A percentile compares a stretch with the other conserved stretches of the same genome.
phyloP scores from a whole-genome alignment of 2,329 filamentous ascomycete species.

The Alternaria sp. region DNA sequence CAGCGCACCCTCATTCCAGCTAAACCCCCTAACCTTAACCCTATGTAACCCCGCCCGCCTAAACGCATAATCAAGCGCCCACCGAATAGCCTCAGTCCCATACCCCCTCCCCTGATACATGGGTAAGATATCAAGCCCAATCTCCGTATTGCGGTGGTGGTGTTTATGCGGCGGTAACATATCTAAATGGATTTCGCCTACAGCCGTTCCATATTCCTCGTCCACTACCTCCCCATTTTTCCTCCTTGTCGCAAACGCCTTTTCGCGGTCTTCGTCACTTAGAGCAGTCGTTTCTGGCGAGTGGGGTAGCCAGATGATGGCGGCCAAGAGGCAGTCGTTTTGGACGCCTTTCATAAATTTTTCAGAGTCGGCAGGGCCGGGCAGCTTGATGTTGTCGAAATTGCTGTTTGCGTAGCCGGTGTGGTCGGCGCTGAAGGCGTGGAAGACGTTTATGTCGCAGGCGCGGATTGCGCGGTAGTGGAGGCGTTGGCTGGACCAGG shows the following conservation, averaged over 20 bases:
- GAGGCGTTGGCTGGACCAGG: slow-evolving; percentile 24
- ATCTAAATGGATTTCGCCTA: slow-evolving; percentile 25
- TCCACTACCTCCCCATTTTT: not conserved
- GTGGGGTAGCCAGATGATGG: slow-evolving; percentile 29
- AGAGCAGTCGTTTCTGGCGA: not conserved
- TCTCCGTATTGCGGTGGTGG: slow-evolving; percentile 53
- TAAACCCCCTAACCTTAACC: slow-evolving; percentile 50
- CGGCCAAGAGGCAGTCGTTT: slow-evolving; percentile 28
- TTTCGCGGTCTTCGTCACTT: not conserved
- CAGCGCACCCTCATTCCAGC: slow-evolving; percentile 53
- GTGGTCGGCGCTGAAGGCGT: slow-evolving; percentile 30
- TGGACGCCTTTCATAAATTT: slow-evolving; percentile 23
- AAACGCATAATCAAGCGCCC: slow-evolving; percentile 58
- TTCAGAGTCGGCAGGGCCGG: slow-evolving; percentile 16
- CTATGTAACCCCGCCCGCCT: slow-evolving; percentile 53
- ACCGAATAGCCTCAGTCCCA: slow-evolving; percentile 56
- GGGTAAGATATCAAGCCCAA: slow-evolving; percentile 49
- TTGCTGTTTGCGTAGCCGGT: slow-evolving; percentile 36
- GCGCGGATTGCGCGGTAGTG: slow-evolving; percentile 33
- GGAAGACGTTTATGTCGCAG: slow-evolving; percentile 32
- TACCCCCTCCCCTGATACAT: slow-evolving; percentile 52
- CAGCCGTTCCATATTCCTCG: slow-evolving; percentile 1
- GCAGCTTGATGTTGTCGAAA: slow-evolving; percentile 25
- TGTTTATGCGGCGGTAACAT: not conserved
- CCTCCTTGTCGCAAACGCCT: not conserved